These are phyloP conservation scores for Pyricularia pennisetigena DNA, from an alignment of 2,329 filamentous ascomycete genomes.

Conservation along the genomic window DNA sequence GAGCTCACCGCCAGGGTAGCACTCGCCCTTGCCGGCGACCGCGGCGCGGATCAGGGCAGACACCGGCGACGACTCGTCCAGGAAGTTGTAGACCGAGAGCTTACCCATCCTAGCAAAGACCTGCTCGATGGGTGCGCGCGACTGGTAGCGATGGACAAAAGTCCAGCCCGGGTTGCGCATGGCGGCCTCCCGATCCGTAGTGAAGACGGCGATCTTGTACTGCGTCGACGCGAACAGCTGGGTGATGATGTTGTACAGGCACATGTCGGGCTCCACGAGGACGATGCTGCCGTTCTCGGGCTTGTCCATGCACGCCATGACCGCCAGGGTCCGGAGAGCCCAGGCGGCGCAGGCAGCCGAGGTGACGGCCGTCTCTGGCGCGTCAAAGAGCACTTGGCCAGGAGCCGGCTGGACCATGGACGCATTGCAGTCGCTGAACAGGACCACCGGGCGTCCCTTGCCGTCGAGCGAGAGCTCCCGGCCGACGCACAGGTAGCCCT, in stretches of 20 bases:
- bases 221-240: not conserved
- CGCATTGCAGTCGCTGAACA: constrained; percentile 20
- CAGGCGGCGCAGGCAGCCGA: constrained; percentile 14
- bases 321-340: constrained; percentile 14
- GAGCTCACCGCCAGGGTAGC: not conserved
- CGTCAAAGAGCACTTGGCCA: constrained; percentile 6
- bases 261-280: constrained; percentile 22
- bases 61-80: constrained; percentile 15
- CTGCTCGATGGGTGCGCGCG: constrained; percentile 17
- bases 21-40: constrained; percentile 14
- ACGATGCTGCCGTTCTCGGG: constrained; percentile 12
- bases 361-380: constrained; percentile 5
- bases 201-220: not conserved
- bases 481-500: constrained; percentile 23
- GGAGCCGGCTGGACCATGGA: constrained; percentile 21
- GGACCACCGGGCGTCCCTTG: constrained; percentile 12
- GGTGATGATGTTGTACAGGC: constrained; percentile 12
- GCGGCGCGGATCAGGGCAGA: constrained; percentile 14
- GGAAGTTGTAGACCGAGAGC: constrained; percentile 22
- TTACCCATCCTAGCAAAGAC: constrained; percentile 13
- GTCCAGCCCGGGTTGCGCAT: not conserved
- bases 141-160: constrained; percentile 17
- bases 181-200: not conserved
- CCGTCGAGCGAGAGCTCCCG: constrained; percentile 14
- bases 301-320: constrained; percentile 4